phyloP scores from a whole-genome alignment of 192 early-diverging fungal species.

The Phlyctochytrium planicorne region DNA sequence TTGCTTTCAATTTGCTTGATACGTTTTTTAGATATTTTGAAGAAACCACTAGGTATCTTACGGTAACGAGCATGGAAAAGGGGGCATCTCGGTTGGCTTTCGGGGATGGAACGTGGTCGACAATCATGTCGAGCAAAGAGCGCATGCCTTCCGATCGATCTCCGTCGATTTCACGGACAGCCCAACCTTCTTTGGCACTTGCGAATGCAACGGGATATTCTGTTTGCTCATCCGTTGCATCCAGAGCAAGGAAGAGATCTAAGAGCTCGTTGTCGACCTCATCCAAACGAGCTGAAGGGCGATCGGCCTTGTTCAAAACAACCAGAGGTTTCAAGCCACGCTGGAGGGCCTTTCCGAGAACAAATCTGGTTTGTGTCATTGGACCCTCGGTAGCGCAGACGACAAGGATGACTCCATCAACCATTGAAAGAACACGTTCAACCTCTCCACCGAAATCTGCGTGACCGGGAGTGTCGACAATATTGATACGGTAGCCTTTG shows the following conservation, averaged over 20 bases:
- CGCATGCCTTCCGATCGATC: conserved; percentile 40
- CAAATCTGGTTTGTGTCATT: conserved; percentile 90
- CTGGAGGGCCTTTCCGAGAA: conserved; percentile 76
- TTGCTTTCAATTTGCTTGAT: conserved; percentile 73
- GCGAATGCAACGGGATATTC: conserved; percentile 76
- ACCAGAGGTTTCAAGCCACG: conserved; percentile 72
- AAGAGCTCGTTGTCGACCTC: conserved; percentile 78
- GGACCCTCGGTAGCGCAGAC: conserved; percentile 84
- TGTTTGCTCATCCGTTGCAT: conserved; percentile 77
- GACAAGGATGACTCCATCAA: conserved; percentile 83
- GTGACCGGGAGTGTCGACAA: conserved; percentile 78
- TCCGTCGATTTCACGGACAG: conserved; percentile 53
- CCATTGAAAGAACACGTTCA: conserved; percentile 85
- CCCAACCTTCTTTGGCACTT: conserved; percentile 85
- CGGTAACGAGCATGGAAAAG: conserved; percentile 81
- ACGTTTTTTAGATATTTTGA: neutral
- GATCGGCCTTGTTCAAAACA: conserved; percentile 83
- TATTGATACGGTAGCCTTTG: conserved; percentile 77
- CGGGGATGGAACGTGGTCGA: conserved; percentile 68
- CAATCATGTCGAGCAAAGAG: conserved; percentile 73
- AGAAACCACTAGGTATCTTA: conserved; percentile 6
- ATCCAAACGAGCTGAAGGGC: conserved; percentile 70
- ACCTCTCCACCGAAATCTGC: conserved; percentile 61
- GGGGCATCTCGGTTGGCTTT: conserved; percentile 59
- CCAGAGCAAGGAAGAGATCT: conserved; percentile 77